Evolutionary conservation across 2,329 filamentous ascomycete genomes (phyloP).

Genomic region (Mycogone perniciosa): DNA sequence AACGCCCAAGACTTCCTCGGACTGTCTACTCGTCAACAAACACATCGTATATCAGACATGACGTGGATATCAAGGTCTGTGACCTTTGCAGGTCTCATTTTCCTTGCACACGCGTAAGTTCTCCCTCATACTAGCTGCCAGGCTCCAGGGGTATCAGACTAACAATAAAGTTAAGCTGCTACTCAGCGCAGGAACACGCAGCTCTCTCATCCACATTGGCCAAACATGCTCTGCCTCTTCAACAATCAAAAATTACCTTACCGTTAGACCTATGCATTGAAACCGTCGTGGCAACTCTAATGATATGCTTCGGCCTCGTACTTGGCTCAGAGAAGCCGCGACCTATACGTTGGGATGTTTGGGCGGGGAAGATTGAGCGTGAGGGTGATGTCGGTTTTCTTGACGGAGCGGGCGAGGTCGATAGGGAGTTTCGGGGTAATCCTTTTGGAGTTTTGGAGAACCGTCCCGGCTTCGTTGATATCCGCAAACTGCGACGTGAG

Average conservation of each 20-base stretch:
- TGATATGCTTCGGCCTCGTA: constrained; percentile 81
- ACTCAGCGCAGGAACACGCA: constrained; percentile 91
- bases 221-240: constrained; percentile 37
- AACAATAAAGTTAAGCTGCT: constrained; percentile 57
- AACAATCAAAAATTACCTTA: constrained; percentile 44
- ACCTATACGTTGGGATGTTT: constrained; percentile 77
- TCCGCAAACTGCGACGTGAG: constrained; percentile 71
- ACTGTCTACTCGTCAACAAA: background rate
- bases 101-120: constrained; percentile 1
- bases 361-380: constrained; percentile 78
- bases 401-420: constrained; percentile 55
- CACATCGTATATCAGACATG: background rate
- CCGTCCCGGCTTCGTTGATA: constrained; percentile 78
- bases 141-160: no score
- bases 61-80: constrained; percentile 1
- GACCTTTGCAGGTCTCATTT: constrained; percentile 1
- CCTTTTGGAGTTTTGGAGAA: constrained; percentile 76
- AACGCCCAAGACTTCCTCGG: background rate
- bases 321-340: constrained; percentile 69
- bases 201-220: constrained; percentile 56
- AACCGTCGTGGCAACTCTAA: constrained; percentile 69
- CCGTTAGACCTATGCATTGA: constrained; percentile 86
- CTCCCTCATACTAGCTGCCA: background rate
- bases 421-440: constrained; percentile 66
- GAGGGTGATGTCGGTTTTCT: constrained; percentile 58